A percentile compares a stretch with the other conserved stretches of the same genome.
Conservation (phyloP, 805 yeast species). For the Saccharomyces mikatae region DNA sequence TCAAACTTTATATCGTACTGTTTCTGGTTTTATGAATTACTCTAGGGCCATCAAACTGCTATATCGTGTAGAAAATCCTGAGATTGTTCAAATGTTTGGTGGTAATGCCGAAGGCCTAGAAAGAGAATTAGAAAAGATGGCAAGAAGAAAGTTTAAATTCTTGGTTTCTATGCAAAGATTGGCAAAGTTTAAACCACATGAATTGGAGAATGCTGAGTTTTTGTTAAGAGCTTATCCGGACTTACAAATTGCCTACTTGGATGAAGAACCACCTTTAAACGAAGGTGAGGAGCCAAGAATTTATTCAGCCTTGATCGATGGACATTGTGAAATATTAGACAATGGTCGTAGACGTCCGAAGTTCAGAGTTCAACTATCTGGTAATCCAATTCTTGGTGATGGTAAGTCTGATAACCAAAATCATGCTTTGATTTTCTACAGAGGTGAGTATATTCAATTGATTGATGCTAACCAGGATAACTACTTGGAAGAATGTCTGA, state of each 20-base stretch:
- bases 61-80: conserved; percentile 92
- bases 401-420: conserved; percentile 86
- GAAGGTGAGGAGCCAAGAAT: conserved; percentile 66
- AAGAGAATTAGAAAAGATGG: conserved; percentile 87
- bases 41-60: conserved; percentile 90
- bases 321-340: conserved; percentile 64
- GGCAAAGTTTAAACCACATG: conserved; percentile 62
- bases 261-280: conserved; percentile 76
- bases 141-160: conserved; percentile 73
- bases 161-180: conserved; percentile 83
- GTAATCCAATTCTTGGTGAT: conserved; percentile 81
- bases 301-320: conserved; percentile 73
- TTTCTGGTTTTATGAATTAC: conserved; percentile 97
- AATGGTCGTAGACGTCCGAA: conserved; percentile 70
- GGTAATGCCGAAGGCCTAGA: conserved; percentile 96
- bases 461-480: conserved; percentile 85
- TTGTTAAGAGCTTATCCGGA: conserved; percentile 79
- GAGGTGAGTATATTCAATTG: conserved; percentile 81
- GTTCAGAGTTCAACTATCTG: conserved; percentile 70
- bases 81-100: conserved; percentile 94
- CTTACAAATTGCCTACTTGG: conserved; percentile 84
- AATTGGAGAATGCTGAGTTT: conserved; percentile 72
- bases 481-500: conserved; percentile 76
- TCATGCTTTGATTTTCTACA: conserved; percentile 67
- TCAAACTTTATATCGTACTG: conserved; percentile 93